phyloP scores from a whole-genome alignment of 768 basidiomycete genomes.

The Lactarius trivialis region DNA sequence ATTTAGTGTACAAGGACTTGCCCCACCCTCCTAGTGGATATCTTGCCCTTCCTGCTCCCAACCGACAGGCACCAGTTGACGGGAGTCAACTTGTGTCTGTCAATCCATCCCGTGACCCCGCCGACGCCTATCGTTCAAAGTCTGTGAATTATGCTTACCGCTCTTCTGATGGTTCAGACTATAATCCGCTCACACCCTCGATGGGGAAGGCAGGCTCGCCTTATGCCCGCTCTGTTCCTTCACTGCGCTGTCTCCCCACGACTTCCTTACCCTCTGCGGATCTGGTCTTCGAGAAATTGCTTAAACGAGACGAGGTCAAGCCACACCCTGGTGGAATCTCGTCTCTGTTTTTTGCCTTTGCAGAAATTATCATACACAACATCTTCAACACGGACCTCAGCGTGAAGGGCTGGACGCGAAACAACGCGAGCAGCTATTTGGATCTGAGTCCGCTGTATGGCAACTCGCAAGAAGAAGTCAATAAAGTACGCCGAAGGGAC shows the following conservation, averaged over 20 bases:
- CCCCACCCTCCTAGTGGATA: conserved; percentile 22
- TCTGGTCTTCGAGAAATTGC: conserved; percentile 64
- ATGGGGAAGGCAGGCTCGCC: conserved; percentile 34
- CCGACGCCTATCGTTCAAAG: not conserved
- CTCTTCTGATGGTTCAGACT: conserved; percentile 33
- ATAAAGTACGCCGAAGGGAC: conserved; percentile 51
- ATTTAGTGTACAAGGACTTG: conserved; percentile 22
- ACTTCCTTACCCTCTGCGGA: conserved; percentile 56
- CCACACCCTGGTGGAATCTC: conserved; percentile 50
- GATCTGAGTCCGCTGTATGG: conserved; percentile 76
- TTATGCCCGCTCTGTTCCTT: conserved; percentile 56
- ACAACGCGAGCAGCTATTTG: conserved; percentile 65
- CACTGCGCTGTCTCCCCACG: conserved; percentile 36
- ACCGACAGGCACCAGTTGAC: not conserved
- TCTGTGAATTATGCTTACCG: conserved; percentile 24
- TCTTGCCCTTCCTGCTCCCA: conserved; percentile 10
- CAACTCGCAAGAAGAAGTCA: conserved; percentile 37
- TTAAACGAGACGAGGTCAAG: conserved; percentile 35
- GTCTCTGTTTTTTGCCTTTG: conserved; percentile 72
- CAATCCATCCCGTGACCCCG: not conserved
- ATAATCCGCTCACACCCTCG: conserved; percentile 31
- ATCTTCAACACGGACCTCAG: conserved; percentile 53
- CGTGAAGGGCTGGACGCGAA: conserved; percentile 41
- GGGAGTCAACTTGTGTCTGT: not conserved
- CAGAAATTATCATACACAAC: conserved; percentile 67